Conservation (phyloP, 176 grass and related monocot genomes). For the Triticum dicoccoides region DNA sequence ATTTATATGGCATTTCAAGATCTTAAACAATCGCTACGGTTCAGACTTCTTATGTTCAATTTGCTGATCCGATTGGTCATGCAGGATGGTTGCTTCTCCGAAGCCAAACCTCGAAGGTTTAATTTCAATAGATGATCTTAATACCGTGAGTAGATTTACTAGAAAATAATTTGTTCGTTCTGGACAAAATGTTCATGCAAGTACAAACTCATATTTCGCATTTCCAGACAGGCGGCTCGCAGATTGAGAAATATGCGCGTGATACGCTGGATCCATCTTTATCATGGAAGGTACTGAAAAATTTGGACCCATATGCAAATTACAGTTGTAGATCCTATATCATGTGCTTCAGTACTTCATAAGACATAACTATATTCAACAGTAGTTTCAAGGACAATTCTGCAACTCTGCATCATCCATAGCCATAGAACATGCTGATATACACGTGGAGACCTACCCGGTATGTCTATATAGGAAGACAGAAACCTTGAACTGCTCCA, state of each 20-base stretch:
- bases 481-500: constrained; percentile 14
- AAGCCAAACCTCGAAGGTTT: constrained; percentile 61
- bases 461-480: background rate
- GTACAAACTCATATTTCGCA: background rate
- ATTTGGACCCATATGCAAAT: background rate
- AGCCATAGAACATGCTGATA: background rate
- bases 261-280: constrained; percentile 69
- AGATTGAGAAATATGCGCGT: constrained; percentile 42
- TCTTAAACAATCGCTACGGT: background rate
- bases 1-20: background rate
- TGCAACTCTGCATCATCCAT: no score
- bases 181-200: background rate
- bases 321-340: constrained; percentile 9
- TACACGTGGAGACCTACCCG: background rate
- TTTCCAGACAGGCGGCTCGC: constrained; percentile 55
- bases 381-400: background rate
- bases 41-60: background rate
- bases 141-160: constrained; percentile 28
- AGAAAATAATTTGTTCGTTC: background rate
- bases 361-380: background rate
- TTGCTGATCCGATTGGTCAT: constrained; percentile 1
- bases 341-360: constrained; percentile 12
- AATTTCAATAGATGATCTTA: constrained; percentile 33
- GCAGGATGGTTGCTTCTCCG: constrained; percentile 47
- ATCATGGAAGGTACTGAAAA: constrained; percentile 63